Evolutionary conservation across 805 yeast species (phyloP).

Genomic region (Wickerhamomyces hampshirensis): DNA sequence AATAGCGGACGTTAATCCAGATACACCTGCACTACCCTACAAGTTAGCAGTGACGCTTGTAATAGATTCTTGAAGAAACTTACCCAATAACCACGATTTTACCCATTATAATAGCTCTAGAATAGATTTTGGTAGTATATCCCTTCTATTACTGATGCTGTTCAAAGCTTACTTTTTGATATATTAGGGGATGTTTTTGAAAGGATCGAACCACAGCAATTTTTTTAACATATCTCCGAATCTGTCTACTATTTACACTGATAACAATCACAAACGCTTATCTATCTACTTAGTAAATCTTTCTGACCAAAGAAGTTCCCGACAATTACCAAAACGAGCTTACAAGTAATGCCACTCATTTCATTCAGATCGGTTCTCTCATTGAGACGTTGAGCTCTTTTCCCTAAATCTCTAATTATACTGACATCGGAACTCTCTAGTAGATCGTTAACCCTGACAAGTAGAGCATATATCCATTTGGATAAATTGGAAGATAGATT

Average conservation of each 20-base stretch:
- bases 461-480: constrained; percentile 18
- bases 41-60: neutral
- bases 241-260: too few relatives aligned
- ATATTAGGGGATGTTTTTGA: too few relatives aligned
- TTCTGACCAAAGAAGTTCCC: constrained; percentile 15
- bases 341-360: constrained; percentile 9
- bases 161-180: too few relatives aligned
- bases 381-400: constrained; percentile 12
- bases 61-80: constrained; percentile 1
- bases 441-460: constrained; percentile 14
- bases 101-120: constrained; percentile 10
- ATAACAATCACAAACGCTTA: too few relatives aligned
- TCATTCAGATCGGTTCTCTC: constrained; percentile 7
- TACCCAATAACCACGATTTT: constrained; percentile 17
- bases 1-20: constrained; percentile 49
- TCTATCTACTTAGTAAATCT: constrained; percentile 19
- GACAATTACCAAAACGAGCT: constrained; percentile 10
- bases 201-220: too few relatives aligned
- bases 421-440: constrained; percentile 17
- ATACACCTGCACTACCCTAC: constrained; percentile 40
- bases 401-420: constrained; percentile 17
- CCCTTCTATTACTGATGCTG: too few relatives aligned
- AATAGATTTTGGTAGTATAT: too few relatives aligned
- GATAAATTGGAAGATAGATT: constrained; percentile 11
- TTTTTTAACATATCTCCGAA: too few relatives aligned